Evolutionary conservation across 164 flowering plant genomes (phyloP), one percentile per base, ranked within the genome.

Genomic region (Annona squamosa): DNA sequence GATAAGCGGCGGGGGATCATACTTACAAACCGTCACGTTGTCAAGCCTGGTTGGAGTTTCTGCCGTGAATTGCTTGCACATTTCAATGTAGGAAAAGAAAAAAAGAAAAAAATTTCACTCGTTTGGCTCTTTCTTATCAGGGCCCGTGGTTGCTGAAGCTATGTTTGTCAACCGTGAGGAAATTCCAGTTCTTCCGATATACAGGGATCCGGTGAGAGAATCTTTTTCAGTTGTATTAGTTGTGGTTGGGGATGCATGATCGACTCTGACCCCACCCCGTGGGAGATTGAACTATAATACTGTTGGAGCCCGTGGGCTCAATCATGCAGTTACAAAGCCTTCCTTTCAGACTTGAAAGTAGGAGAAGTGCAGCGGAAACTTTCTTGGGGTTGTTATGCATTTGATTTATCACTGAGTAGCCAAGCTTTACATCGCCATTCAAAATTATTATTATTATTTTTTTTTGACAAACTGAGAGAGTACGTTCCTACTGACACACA

Each of bases 11-110:
- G 92, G 0, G 98, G 98, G 17, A 91, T 94, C 69, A 91, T 94
- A n/a, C 94, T 94, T 69, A 92, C 97, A 18, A 94, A 94, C 82
- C 97, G 97, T 48, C 98, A 94, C 78, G 98, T 94, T 45, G 98
- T 94, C 63, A 94, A 91, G 82, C 91, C 98, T 56, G 98, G 98
- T 90, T 72, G 10, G 17, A 42, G 43, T 66, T 46, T 43, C 16
- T 9, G 43, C 1, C 47, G 4, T 41, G 42, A 4, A 26, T 63
- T 3, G 59, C 13, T 52, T 52, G 5, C 13, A 16, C 13, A 52
- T 52, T 52, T 52, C 59, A 16, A 52, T 52, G 9, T 10, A 52
- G 59, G 9, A 52, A 52, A 48, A 52, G 59, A 6, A 52, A 52
- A 48, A 52, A 52, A 52, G 5, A 26, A 0, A 26, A 52, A 52